These are phyloP conservation scores for Lodderomyces orthopsilosis DNA, from an alignment of 1,139 yeast genomes.

Conservation along the genomic window DNA sequence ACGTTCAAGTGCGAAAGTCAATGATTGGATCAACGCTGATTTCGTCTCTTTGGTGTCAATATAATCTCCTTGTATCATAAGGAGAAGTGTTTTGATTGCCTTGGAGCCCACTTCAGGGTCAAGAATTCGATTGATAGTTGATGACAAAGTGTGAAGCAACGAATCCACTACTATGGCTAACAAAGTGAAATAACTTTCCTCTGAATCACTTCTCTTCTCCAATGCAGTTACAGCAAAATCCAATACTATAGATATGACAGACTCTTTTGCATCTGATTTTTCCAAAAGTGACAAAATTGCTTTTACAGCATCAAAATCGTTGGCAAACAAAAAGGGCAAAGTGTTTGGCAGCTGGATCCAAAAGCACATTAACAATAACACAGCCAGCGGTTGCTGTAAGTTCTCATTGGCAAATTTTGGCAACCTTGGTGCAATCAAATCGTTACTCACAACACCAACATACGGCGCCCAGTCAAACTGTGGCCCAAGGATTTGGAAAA, in stretches of 20 bases:
- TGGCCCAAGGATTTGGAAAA: slow-evolving; percentile 50
- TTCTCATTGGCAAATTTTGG: slow-evolving; percentile 68
- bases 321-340: slow-evolving; percentile 52
- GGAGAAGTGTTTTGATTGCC: slow-evolving; percentile 52
- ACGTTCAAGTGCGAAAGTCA: slow-evolving; percentile 62
- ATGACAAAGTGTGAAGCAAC: slow-evolving; percentile 50
- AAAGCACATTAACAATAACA: slow-evolving; percentile 63
- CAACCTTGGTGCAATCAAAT: slow-evolving; percentile 66
- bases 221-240: slow-evolving; percentile 51
- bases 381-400: slow-evolving; percentile 76
- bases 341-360: slow-evolving; percentile 57
- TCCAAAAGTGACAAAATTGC: slow-evolving; percentile 57
- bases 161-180: slow-evolving; percentile 57
- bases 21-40: slow-evolving; percentile 52
- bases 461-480: slow-evolving; percentile 56
- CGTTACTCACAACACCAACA: slow-evolving; percentile 48
- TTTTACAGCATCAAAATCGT: slow-evolving; percentile 52
- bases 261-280: slow-evolving; percentile 58
- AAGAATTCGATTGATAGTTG: slow-evolving; percentile 40
- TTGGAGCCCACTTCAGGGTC: slow-evolving; percentile 51
- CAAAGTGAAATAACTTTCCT: slow-evolving; percentile 45
- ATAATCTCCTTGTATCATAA: slow-evolving; percentile 58
- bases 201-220: slow-evolving; percentile 32
- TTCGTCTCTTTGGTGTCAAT: slow-evolving; percentile 59
- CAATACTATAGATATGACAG: slow-evolving; percentile 58